Base-by-base conservation (phyloP, 768 basidiomycete genomes). In the Russula ochroleuca region DNA sequence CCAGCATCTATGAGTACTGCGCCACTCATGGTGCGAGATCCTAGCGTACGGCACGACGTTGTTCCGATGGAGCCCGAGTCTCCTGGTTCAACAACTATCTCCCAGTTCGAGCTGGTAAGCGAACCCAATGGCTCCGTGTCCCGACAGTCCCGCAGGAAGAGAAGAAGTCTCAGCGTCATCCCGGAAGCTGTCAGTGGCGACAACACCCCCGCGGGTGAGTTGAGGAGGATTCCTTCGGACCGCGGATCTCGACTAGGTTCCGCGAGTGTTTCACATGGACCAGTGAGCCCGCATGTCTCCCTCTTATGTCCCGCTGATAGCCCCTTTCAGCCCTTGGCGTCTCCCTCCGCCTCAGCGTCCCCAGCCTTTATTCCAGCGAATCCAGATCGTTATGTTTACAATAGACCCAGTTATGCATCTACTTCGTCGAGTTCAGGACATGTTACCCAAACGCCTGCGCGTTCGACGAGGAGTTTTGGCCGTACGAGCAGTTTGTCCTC, bases 71-170 rank as follows among this genome's bases (percentile, higher is more conserved):
- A 59, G 31, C 65, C 65, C 40, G 66, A 49, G 43, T 68, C 68
- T 25, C 65, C 62, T 6, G 66, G 56, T 23, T 68, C 68, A 35
- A 68, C 68, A 6, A 68, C 66, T 33, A 68, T 68, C 47, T 68
- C 68, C 9, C 66, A 68, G 35, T 68, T 68, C 21, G 68, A 68
- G 38, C 23, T 68, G 3, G 68, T 68, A 10, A 68, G 66, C 45
- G 62, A 68, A 5, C 68, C 68, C 15, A 58, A 51, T 41, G 57
- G 47, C 11, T 43, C 68, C 35, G 14, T 40, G 25, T 55, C 48
- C 33, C 66, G 66, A 25, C 62, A 47, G 15, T 68, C 68, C n/a
- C 66, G 59, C 21, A 54, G 19, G 54, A 63, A 52, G 25, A 35
- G 57, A 28, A 52, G 50, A 14, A 64, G 62, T 40, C 66, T 68